A percentile compares a stretch with the other conserved stretches of the same genome.
These are phyloP conservation scores for Podila clonocystis DNA, from an alignment of 192 early-diverging fungal genomes.

Conservation along the genomic window DNA sequence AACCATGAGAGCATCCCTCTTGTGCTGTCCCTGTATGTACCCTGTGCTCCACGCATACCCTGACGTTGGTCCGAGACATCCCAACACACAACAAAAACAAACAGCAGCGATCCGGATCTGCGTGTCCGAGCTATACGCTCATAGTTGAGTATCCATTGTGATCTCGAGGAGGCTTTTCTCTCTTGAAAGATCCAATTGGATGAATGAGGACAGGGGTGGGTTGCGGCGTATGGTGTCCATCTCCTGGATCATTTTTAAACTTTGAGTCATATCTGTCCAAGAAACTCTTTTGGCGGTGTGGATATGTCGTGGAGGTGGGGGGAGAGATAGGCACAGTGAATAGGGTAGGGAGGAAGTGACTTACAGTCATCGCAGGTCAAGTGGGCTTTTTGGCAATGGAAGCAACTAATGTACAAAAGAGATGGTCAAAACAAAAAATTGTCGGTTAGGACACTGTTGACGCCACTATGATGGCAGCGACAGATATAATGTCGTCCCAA, in stretches of 20 bases:
- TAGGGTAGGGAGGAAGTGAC: slow-evolving; percentile 8
- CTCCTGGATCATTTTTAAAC: background rate
- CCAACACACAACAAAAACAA: too few species aligned
- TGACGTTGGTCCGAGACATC: too few species aligned
- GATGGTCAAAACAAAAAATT: background rate
- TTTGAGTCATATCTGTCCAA: background rate
- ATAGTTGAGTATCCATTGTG: too few species aligned
- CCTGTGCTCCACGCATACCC: too few species aligned
- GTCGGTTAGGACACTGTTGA: background rate
- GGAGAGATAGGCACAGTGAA: slow-evolving; percentile 4
- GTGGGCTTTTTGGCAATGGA: slow-evolving; percentile 80
- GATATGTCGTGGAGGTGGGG: background rate
- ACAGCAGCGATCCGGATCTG: too few species aligned
- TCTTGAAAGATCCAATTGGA: background rate
- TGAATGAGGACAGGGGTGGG: background rate
- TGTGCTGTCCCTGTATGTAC: too few species aligned
- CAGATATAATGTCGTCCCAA: background rate
- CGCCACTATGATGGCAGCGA: background rate
- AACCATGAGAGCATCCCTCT: too few species aligned
- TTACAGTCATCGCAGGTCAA: slow-evolving; percentile 79
- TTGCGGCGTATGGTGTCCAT: background rate
- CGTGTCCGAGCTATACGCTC: too few species aligned
- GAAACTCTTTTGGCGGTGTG: background rate
- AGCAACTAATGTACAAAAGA: slow-evolving; percentile 54
- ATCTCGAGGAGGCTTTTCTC: background rate